These are phyloP conservation scores for Tagetes erecta DNA, from an alignment of 129 eudicot genomes.

Conservation along the genomic window DNA sequence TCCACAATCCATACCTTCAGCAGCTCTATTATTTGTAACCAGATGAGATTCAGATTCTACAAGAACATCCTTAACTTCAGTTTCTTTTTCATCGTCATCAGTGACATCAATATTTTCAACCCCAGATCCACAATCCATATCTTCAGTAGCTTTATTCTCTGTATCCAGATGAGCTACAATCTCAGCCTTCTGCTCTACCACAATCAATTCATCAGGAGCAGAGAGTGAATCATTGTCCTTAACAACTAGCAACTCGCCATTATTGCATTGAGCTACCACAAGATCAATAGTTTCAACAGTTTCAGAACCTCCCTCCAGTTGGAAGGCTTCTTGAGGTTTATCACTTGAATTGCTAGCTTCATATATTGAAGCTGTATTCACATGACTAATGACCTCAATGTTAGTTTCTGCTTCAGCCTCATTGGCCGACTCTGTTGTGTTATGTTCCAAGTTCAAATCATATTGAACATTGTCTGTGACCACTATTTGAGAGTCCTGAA, in stretches of 20 bases:
- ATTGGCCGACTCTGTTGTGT: slow-evolving; percentile 22
- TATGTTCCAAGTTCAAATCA: slow-evolving; percentile 25
- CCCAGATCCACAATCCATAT: slow-evolving; percentile 16
- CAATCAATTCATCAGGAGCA: slow-evolving; percentile 26
- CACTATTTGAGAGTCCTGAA: slow-evolving; percentile 24
- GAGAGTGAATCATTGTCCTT: slow-evolving; percentile 24
- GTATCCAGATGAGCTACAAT: slow-evolving; percentile 24
- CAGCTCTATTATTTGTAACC: slow-evolving; percentile 22
- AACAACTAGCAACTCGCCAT: slow-evolving; percentile 28
- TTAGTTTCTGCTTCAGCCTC: slow-evolving; percentile 28
- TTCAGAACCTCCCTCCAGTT: slow-evolving; percentile 16
- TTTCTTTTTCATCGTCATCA: slow-evolving; percentile 30
- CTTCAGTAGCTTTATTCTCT: slow-evolving; percentile 9
- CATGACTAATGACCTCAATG: slow-evolving; percentile 18
- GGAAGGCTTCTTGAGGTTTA: slow-evolving; percentile 30
- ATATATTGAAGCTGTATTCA: slow-evolving; percentile 23
- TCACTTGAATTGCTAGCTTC: slow-evolving; percentile 31
- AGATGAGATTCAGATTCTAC: slow-evolving; percentile 19
- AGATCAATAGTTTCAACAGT: slow-evolving; percentile 22
- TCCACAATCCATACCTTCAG: slow-evolving; percentile 17
- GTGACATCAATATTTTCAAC: slow-evolving; percentile 28
- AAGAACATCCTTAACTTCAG: slow-evolving; percentile 25
- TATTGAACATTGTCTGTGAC: slow-evolving; percentile 29
- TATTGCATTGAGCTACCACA: slow-evolving; percentile 26
- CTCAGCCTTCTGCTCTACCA: slow-evolving; percentile 35